Base-by-base conservation (phyloP, 495 filamentous ascomycete genomes). In the Thermothielavioides terrestris region DNA sequence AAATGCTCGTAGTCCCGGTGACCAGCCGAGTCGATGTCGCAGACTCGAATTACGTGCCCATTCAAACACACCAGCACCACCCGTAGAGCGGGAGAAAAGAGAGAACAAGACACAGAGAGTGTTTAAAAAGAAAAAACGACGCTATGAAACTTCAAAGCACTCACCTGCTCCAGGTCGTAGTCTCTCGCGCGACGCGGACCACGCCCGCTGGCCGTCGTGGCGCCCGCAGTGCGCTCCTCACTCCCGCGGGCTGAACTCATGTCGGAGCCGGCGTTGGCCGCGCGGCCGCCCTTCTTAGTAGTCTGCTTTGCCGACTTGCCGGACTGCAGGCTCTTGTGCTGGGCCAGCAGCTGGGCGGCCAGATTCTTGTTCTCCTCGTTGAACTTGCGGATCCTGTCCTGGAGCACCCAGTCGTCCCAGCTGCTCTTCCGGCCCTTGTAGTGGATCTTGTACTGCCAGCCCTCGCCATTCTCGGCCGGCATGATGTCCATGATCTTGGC, bases 341-440 rank as follows among this genome's bases (percentile, higher is more conserved):
- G 79, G 18, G 72, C 69, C 46, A 79, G 74, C 0, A 88, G 74
- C 58, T 81, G 77, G 35, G 68, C 62, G n/a, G 89, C 88, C 7
- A 95, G 77, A 54, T 88, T 86, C 60, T 84, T 83, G 66, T 97
- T 96, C 70, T 97, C 92, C 31, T 94, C 88, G 30, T 82, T 94
- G 67, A 88, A 83, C 73, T 96, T 96, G 49, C 91, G 83, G 12
- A 98, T 82, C 46, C 92, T 88, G 65, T 97, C 92, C 65, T 91
- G 82, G 8, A 87, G 82, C 32, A 97, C 92, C 89, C 91, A 97
- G 74, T 98, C 92, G 72, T 98, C 92, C 92, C 92, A 98, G 82
- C 89, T 95, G 63, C 87, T 87, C 71, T 98, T 98, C 92, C 92
- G 97, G 52, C 92, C 92, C 66, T 96, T 96, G 71, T 98, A 98